These are phyloP conservation scores for Phaseolus coccineus DNA, from an alignment of 331 rosid genomes.

Conservation along the genomic window DNA sequence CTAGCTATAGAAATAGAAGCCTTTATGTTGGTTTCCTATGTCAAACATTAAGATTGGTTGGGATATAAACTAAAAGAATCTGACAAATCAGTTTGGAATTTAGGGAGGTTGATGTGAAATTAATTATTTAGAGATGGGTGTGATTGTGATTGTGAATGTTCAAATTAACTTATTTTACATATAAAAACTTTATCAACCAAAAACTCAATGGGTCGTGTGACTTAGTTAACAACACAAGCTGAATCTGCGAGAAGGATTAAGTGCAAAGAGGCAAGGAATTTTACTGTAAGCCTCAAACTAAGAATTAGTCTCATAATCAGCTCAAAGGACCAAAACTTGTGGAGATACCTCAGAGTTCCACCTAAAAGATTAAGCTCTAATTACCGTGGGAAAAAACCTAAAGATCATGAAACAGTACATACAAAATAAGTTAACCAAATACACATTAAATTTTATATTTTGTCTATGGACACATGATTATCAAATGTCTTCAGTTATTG, in stretches of 20 bases:
- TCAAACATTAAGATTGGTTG: constrained; percentile 1
- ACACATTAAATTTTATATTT: not conserved
- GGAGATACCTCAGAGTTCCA: no score
- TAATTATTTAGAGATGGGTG: not conserved
- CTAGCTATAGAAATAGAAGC: constrained; percentile 21
- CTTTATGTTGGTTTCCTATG: constrained; percentile 12
- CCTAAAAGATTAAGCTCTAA: not conserved
- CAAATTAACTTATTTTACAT: not conserved
- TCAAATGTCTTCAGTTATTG: not conserved
- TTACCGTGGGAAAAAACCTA: no score
- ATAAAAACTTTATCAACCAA: not conserved
- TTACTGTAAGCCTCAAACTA: no score
- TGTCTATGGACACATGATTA: not conserved
- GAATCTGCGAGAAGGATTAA: not conserved
- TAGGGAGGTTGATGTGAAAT: not conserved
- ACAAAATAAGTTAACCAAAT: not conserved
- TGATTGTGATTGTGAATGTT: not conserved
- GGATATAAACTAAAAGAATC: constrained; percentile 13
- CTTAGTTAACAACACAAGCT: not conserved
- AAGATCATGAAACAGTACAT: not conserved
- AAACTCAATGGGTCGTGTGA: not conserved
- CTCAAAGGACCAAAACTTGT: no score
- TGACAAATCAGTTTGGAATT: not conserved
- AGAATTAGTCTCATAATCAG: no score
- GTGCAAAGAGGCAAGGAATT: no score